These are phyloP conservation scores for Thielaviopsis populi DNA, from an alignment of 2,329 filamentous ascomycete genomes.

Conservation along the genomic window DNA sequence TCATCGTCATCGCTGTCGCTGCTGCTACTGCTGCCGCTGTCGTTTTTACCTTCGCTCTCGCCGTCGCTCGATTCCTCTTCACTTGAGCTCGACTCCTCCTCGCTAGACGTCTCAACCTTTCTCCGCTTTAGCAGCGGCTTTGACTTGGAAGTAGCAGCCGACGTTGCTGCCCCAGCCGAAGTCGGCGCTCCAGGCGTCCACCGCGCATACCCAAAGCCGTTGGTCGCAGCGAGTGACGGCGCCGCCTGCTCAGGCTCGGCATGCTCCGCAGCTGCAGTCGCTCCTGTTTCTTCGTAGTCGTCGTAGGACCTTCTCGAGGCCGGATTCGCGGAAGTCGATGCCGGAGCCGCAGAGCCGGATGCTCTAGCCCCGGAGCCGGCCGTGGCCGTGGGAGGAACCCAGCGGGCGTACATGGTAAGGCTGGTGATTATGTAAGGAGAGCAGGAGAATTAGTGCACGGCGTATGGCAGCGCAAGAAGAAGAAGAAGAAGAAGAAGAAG, in stretches of 20 bases:
- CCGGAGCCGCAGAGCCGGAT: background rate
- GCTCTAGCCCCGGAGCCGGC: background rate
- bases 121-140: conserved; percentile 1
- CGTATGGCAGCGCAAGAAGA: background rate
- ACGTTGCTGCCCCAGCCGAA: background rate
- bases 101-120: background rate
- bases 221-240: conserved; percentile 3
- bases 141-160: background rate
- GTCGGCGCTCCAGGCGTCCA: conserved; percentile 13
- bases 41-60: background rate
- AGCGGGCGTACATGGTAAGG: conserved; percentile 15
- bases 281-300: background rate
- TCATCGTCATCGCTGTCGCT: background rate
- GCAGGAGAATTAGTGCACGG: background rate
- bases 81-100: background rate
- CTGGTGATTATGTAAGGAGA: background rate
- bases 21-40: background rate
- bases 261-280: background rate
- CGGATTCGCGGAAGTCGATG: background rate
- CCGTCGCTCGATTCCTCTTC: background rate
- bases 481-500: background rate
- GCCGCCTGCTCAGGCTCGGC: background rate
- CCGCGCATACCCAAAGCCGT: conserved; percentile 16
- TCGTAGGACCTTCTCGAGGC: background rate
- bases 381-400: conserved; percentile 11